phyloP scores from a whole-genome alignment of 805 yeast species.

The Candida khao-thaluensis region DNA sequence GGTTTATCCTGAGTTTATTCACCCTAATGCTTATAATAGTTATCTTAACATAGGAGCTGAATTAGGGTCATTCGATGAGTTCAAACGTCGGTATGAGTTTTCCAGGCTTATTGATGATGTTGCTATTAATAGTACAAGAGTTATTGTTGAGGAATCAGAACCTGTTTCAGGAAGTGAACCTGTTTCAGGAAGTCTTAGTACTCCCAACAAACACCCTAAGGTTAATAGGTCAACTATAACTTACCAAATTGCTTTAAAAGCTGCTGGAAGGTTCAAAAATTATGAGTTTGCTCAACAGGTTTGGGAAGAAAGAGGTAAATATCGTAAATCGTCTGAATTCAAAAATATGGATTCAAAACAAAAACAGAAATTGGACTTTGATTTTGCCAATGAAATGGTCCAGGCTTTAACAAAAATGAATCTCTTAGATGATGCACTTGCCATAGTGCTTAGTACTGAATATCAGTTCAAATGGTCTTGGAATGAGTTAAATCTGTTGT shows the following conservation, averaged over 20 bases:
- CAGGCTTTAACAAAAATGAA: constrained; percentile 54
- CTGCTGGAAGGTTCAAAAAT: constrained; percentile 58
- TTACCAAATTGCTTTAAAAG: constrained; percentile 63
- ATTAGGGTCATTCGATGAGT: constrained; percentile 32
- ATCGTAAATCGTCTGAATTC: constrained; percentile 56
- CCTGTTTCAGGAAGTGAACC: not conserved
- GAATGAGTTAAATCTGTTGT: constrained; percentile 31
- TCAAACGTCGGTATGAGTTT: constrained; percentile 31
- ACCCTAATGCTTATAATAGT: constrained; percentile 44
- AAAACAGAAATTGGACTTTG: constrained; percentile 53
- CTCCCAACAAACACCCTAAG: not conserved
- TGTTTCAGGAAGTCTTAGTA: not conserved
- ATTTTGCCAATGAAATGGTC: constrained; percentile 74
- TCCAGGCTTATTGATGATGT: constrained; percentile 12
- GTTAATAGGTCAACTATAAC: constrained; percentile 32
- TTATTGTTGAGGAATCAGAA: constrained; percentile 15
- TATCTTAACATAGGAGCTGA: constrained; percentile 50
- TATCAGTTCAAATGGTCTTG: constrained; percentile 70
- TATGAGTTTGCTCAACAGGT: constrained; percentile 58
- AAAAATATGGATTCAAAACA: constrained; percentile 30
- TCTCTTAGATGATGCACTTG: constrained; percentile 65
- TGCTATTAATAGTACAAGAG: constrained; percentile 8
- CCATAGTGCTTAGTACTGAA: constrained; percentile 63
- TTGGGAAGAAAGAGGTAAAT: constrained; percentile 80
- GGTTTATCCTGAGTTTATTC: constrained; percentile 43